Base-by-base conservation (phyloP, 2,329 filamentous ascomycete genomes). In the Anisogramma anomala region DNA sequence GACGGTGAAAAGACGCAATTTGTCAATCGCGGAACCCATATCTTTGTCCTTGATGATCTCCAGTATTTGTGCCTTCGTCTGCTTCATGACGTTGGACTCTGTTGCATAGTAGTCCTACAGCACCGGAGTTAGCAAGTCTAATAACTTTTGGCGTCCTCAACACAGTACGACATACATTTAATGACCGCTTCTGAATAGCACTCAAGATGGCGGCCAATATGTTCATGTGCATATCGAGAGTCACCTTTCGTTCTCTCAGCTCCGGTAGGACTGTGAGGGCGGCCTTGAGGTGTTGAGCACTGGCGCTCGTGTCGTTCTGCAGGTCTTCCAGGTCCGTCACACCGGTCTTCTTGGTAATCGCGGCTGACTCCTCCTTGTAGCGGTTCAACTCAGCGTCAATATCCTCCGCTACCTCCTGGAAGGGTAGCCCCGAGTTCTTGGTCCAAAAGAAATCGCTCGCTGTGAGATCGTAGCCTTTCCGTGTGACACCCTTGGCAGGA, bases 151-250 rank as follows among this genome's bases (percentile, higher is more conserved):
- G 14, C 6, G 14, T 1, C 9, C 9, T 23, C 22, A 18, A 4
- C 4, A 9, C 14, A 18, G 15, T 10, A 13, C 4, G 17, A 22
- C 45, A 27, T 22, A 47, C 45, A 58, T 98, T 91, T 5, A 98
- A 69, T 59, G 96, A 88, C 13, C 91, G 79, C 52, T 94, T 85
- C 58, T 96, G 95, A 82, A 89, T 89, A 52, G 51, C 51, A 4
- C 51, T 62, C 36, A 64, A 46, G 10, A 64, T 49, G 3, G 78
- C 77, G n/a, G 81, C 82, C 4, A 82, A 71, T 43, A 89, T 88
- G 54, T 86, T 88, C 91, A 98, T 98, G 60, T 98, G 91, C 84
- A 95, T 96, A 57, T 95, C 91, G 4, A 98, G 73, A 15, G 82
- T 74, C n/a, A 81, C 79, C 59, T 98, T 98, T 45, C 91, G 79